A percentile compares a stretch with the other conserved stretches of the same genome.
Conservation (phyloP, 2,329 filamentous ascomycete genomes). For the Pyrenophora seminiperda region DNA sequence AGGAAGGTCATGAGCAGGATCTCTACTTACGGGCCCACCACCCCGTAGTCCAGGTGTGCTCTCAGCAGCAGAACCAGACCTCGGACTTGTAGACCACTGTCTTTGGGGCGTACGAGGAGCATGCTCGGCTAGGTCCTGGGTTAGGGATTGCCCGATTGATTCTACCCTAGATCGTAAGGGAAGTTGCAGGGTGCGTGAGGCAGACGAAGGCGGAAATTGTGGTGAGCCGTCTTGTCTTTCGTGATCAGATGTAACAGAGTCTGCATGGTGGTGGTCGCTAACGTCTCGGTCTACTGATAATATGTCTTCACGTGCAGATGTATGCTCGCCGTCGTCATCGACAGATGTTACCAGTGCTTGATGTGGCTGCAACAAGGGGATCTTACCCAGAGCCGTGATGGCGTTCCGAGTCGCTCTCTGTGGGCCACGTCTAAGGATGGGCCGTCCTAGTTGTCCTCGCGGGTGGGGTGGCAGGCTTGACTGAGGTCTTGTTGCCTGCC, state of each 20-base stretch:
- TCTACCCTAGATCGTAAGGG: constrained; percentile 24
- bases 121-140: constrained; percentile 14
- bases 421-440: constrained; percentile 37
- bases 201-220: constrained; percentile 5
- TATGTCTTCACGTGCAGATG: neutral
- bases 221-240: constrained; percentile 3
- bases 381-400: constrained; percentile 30
- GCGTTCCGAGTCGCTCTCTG: constrained; percentile 39
- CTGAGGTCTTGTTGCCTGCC: constrained; percentile 21
- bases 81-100: constrained; percentile 4
- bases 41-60: constrained; percentile 24
- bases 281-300: constrained; percentile 1
- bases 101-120: constrained; percentile 14
- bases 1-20: constrained; percentile 9
- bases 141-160: neutral
- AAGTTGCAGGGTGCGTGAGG: constrained; percentile 21
- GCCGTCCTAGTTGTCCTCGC: constrained; percentile 19
- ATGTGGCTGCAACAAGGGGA: constrained; percentile 35
- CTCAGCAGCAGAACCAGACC: constrained; percentile 16
- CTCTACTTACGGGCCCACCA: constrained; percentile 10
- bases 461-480: constrained; percentile 8
- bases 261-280: constrained; percentile 4
- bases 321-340: constrained; percentile 23
- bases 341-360: constrained; percentile 26
- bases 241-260: neutral